A percentile compares a stretch with the other conserved stretches of the same genome.
phyloP scores from a whole-genome alignment of 805 yeast genomes.

The Tetrapisispora iriomotensis region DNA sequence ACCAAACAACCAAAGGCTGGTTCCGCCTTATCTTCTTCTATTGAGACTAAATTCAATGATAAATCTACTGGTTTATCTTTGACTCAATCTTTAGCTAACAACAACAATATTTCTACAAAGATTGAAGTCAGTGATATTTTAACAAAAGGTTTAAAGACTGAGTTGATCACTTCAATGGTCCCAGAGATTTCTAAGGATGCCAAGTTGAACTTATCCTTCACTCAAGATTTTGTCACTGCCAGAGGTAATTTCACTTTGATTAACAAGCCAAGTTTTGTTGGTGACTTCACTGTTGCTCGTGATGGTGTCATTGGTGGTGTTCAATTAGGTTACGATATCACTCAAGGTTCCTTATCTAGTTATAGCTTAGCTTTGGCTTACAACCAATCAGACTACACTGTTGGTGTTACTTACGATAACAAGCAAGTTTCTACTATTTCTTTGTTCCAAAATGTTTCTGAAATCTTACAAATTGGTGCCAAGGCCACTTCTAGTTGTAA shows the following conservation, averaged over 20 bases:
- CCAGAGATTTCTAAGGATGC: conserved; percentile 84
- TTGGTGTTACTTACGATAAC: conserved; percentile 64
- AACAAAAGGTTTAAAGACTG: conserved; percentile 92
- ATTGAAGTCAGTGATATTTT: conserved; percentile 75
- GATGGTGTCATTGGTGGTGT: conserved; percentile 97
- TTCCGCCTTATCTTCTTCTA: conserved; percentile 73
- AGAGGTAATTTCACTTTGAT: conserved; percentile 90
- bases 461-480: conserved; percentile 93
- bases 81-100: conserved; percentile 97
- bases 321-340: conserved; percentile 92
- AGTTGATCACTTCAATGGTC: conserved; percentile 74
- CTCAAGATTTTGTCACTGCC: conserved; percentile 87
- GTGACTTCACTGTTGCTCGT: conserved; percentile 90
- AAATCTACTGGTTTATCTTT: conserved; percentile 84
- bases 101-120: conserved; percentile 86
- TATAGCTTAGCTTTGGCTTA: conserved; percentile 92
- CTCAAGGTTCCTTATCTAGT: conserved; percentile 84
- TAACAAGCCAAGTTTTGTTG: conserved; percentile 92
- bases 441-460: conserved; percentile 91
- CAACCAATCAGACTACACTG: conserved; percentile 77
- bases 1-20: conserved; percentile 76
- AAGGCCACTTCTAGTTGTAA: conserved; percentile 79
- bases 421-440: conserved; percentile 87
- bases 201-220: conserved; percentile 81
- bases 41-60: conserved; percentile 90